A percentile compares a stretch with the other conserved stretches of the same genome.
These are phyloP conservation scores for Diospyros lotus DNA, from an alignment of 148 eudicot species.

Conservation along the genomic window DNA sequence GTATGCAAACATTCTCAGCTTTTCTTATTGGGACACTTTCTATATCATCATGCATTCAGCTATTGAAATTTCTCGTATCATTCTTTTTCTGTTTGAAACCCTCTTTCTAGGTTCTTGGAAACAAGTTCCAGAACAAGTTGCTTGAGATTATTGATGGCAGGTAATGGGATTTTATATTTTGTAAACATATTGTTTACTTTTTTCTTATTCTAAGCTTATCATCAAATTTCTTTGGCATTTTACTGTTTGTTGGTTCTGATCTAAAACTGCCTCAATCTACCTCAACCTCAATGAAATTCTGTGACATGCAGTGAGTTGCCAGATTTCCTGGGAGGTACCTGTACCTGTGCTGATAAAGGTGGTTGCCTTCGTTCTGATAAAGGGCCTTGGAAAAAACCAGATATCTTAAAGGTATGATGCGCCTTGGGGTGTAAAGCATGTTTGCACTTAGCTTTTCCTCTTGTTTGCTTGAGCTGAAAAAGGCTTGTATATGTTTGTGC, in stretches of 20 bases:
- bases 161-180: conserved; percentile 34
- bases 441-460: background rate
- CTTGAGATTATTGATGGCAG: conserved; percentile 88
- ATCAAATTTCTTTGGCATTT: background rate
- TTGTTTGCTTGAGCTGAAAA: background rate
- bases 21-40: background rate
- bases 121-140: conserved; percentile 81
- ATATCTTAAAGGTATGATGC: conserved; percentile 63
- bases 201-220: conserved; percentile 4
- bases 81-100: conserved; percentile 2
- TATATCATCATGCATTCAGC: background rate
- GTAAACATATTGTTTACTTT: background rate
- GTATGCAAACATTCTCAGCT: conserved; percentile 33
- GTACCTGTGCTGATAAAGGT: conserved; percentile 79
- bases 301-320: conserved; percentile 69
- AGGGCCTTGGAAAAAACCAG: conserved; percentile 93
- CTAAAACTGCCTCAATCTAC: background rate
- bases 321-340: conserved; percentile 86
- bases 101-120: conserved; percentile 72
- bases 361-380: conserved; percentile 88
- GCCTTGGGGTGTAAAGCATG: conserved; percentile 4
- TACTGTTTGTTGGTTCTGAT: background rate
- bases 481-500: background rate
- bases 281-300: background rate
- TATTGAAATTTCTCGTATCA: background rate